phyloP scores from a whole-genome alignment of 1,284 basidiomycete species.

The Termitomyces sp. region DNA sequence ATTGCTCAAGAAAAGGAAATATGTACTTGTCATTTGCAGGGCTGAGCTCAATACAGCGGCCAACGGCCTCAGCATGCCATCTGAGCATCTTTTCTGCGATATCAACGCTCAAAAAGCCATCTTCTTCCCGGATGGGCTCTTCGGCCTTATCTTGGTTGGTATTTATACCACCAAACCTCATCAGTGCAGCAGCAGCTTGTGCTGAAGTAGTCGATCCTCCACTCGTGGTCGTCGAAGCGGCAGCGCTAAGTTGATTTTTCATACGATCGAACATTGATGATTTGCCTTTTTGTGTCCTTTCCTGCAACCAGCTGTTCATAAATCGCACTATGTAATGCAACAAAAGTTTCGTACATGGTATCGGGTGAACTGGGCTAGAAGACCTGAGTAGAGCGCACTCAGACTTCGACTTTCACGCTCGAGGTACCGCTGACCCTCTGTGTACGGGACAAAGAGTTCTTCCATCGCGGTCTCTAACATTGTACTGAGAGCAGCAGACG shows the following conservation, averaged over 20 bases:
- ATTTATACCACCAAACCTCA: conserved; percentile 78
- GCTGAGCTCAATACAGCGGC: conserved; percentile 87
- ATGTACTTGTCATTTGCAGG: conserved; percentile 76
- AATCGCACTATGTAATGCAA: conserved; percentile 1
- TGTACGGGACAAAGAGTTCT: conserved; percentile 93
- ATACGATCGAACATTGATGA: conserved; percentile 87
- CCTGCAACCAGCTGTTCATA: conserved; percentile 32
- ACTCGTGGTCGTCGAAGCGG: conserved; percentile 59
- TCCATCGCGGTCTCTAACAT: conserved; percentile 96
- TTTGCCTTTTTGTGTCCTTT: conserved; percentile 77
- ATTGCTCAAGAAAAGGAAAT: conserved; percentile 10
- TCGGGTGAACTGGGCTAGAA: conserved; percentile 75
- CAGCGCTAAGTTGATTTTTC: conserved; percentile 84
- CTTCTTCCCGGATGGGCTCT: conserved; percentile 71
- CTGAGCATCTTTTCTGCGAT: conserved; percentile 86
- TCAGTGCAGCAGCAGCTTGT: conserved; percentile 74
- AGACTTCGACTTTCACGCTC: conserved; percentile 90
- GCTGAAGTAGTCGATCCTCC: conserved; percentile 64
- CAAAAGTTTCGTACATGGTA: conserved; percentile 70
- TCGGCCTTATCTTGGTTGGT: conserved; percentile 55
- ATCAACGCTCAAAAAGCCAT: conserved; percentile 73
- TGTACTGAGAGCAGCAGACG: conserved; percentile 60
- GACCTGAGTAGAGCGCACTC: conserved; percentile 75
- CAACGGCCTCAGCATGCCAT: conserved; percentile 95
- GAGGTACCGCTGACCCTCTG: conserved; percentile 87